Conservation (phyloP, 768 basidiomycete species). For the Russula foetens region DNA sequence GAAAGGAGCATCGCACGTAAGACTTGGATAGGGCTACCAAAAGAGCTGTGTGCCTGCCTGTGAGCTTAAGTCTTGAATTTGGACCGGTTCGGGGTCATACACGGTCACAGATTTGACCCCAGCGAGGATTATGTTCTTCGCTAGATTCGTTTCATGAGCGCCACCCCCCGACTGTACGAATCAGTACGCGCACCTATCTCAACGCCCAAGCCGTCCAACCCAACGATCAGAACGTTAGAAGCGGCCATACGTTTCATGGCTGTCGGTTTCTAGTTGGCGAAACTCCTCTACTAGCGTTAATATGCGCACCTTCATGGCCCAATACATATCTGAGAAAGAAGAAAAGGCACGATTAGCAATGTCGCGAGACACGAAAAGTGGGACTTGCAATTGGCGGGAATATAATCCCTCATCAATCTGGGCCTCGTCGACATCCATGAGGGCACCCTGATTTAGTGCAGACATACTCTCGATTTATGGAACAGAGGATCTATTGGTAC, state of each 20-base stretch:
- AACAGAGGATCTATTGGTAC: not conserved
- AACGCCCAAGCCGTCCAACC: slow-evolving; percentile 85
- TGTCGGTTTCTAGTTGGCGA: slow-evolving; percentile 27
- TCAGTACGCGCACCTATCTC: slow-evolving; percentile 65
- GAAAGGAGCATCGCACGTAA: not conserved
- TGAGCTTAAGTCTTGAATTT: slow-evolving; percentile 84
- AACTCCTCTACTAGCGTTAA: not conserved
- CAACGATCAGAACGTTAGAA: slow-evolving; percentile 91
- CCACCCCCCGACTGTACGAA: not conserved
- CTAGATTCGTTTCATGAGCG: slow-evolving; percentile 32
- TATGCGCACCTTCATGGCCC: slow-evolving; percentile 78
- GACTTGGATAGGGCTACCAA: not conserved
- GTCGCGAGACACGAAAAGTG: slow-evolving; percentile 2
- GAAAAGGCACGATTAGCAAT: slow-evolving; percentile 18
- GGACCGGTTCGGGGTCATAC: slow-evolving; percentile 86
- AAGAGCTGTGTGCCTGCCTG: slow-evolving; percentile 47
- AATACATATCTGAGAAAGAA: slow-evolving; percentile 71
- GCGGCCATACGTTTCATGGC: slow-evolving; percentile 99
- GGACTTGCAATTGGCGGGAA: slow-evolving; percentile 81
- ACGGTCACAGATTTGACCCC: slow-evolving; percentile 97
- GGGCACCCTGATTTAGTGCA: slow-evolving; percentile 30
- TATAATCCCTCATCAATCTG: slow-evolving; percentile 91
- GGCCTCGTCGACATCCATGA: slow-evolving; percentile 82
- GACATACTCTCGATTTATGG: slow-evolving; percentile 28
- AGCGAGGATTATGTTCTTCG: slow-evolving; percentile 91